Evolutionary conservation across 805 yeast species (phyloP).

Genomic region (Suhomyces sp.): DNA sequence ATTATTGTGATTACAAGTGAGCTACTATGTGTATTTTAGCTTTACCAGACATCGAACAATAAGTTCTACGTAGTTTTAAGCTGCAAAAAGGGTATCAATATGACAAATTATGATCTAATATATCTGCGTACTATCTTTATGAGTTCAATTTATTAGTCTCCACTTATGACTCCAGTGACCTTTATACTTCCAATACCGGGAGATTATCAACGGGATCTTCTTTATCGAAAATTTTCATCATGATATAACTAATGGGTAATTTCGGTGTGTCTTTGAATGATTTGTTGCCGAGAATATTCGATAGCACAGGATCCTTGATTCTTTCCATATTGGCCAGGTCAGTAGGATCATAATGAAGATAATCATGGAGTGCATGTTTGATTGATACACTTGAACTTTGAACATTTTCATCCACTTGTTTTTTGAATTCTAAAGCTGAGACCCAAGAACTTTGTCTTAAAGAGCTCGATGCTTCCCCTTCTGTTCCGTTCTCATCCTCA

Average conservation of each 20-base stretch:
- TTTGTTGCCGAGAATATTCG: slow-evolving; percentile 22
- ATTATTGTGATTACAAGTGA: too few species aligned
- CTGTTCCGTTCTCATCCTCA: slow-evolving; percentile 8
- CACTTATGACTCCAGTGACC: too few species aligned
- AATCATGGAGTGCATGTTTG: slow-evolving; percentile 59
- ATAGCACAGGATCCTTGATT: slow-evolving; percentile 29
- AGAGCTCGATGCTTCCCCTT: slow-evolving; percentile 6
- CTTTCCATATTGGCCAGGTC: not conserved
- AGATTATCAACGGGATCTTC: not conserved
- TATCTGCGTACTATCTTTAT: too few species aligned
- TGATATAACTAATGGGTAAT: slow-evolving; percentile 36
- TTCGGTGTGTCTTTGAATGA: slow-evolving; percentile 15
- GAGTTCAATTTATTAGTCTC: too few species aligned
- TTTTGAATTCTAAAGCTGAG: slow-evolving; percentile 52
- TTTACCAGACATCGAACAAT: too few species aligned
- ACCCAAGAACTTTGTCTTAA: slow-evolving; percentile 39
- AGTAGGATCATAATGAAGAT: slow-evolving; percentile 60
- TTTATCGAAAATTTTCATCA: slow-evolving; percentile 33
- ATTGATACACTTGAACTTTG: slow-evolving; percentile 36
- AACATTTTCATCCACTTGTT: slow-evolving; percentile 32
- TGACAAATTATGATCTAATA: too few species aligned
- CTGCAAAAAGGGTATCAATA: too few species aligned
- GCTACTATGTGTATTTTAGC: too few species aligned
- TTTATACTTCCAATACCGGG: not conserved
- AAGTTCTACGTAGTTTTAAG: too few species aligned